phyloP scores from a whole-genome alignment of 192 early-diverging fungal species.

The Mortierella alpina region DNA sequence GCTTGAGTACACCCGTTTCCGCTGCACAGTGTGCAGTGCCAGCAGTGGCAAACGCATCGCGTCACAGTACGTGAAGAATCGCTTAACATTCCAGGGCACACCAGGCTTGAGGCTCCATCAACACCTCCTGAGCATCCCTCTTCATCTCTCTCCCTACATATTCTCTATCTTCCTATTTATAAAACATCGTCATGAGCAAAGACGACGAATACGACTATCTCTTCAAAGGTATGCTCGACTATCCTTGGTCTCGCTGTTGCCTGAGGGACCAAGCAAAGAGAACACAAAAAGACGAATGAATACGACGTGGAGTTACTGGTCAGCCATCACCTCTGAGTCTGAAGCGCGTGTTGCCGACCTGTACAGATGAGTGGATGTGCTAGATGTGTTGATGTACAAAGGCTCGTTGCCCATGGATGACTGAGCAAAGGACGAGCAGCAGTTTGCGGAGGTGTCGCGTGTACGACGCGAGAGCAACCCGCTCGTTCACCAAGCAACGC shows the following conservation, averaged over 20 bases:
- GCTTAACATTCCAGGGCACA: no score
- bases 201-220: conserved; percentile 89
- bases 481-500: no score
- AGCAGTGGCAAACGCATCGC: no score
- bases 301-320: background rate
- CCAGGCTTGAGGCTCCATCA: background rate
- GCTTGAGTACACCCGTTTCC: no score
- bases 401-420: no score
- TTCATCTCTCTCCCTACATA: conserved; percentile 7
- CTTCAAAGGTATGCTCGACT: conserved; percentile 75
- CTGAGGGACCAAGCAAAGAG: background rate
- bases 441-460: no score
- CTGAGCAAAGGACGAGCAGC: no score
- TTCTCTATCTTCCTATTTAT: background rate
- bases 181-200: conserved; percentile 56
- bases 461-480: no score
- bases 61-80: no score
- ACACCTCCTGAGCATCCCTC: conserved; percentile 1
- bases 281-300: conserved; percentile 3
- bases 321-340: no score
- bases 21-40: no score
- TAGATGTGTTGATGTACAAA: background rate
- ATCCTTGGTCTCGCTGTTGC: background rate
- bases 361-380: background rate
- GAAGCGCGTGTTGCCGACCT: conserved; percentile 18